Conservation (phyloP, 768 basidiomycete genomes). For the Auricularia sp. region DNA sequence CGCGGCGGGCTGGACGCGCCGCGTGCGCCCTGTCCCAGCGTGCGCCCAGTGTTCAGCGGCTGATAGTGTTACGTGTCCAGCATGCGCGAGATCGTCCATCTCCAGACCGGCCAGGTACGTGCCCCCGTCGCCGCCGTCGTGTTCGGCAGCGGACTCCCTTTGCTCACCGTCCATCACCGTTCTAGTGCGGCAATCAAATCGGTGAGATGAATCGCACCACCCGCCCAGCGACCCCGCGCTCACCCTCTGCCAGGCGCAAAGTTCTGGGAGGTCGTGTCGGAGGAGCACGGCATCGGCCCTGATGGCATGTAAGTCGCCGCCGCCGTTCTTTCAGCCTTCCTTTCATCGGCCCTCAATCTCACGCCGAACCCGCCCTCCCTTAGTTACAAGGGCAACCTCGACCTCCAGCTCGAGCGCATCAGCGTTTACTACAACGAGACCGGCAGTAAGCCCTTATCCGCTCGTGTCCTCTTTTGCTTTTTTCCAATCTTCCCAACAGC, state of each 20-base stretch:
- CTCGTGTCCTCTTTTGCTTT: too few relatives aligned
- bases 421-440: conserved; percentile 98
- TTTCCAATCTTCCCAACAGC: conserved; percentile 14
- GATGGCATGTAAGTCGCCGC: conserved; percentile 49
- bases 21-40: neutral
- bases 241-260: conserved; percentile 57
- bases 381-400: conserved; percentile 80
- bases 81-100: conserved; percentile 99
- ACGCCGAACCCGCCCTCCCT: neutral
- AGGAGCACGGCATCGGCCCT: conserved; percentile 92
- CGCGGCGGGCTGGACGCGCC: neutral
- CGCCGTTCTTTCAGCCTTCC: neutral
- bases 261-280: conserved; percentile 97
- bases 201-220: conserved; percentile 41
- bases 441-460: conserved; percentile 30
- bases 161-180: conserved; percentile 1
- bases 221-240: conserved; percentile 10
- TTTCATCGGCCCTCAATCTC: neutral
- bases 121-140: neutral
- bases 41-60: neutral
- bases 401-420: conserved; percentile 94
- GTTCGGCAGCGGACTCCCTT: neutral
- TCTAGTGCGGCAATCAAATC: conserved; percentile 97
- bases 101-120: conserved; percentile 94
- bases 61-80: conserved; percentile 24